A percentile compares a stretch with the other conserved stretches of the same genome.
Conservation (phyloP, 768 basidiomycete species). For the Trametes elegans region DNA sequence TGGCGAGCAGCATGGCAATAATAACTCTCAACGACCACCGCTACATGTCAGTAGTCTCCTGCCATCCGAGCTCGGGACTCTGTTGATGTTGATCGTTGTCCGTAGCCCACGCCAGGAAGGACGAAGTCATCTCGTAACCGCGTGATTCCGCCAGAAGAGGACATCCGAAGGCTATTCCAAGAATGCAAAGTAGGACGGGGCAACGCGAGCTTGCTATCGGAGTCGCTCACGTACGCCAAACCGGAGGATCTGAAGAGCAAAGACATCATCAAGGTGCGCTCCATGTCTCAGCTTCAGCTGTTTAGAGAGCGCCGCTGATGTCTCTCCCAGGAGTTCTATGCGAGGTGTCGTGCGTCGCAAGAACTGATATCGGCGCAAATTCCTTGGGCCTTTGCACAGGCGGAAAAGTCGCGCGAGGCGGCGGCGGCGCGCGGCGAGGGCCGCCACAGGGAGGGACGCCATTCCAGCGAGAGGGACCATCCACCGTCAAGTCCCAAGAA, state of each 20-base stretch:
- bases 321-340: slow-evolving; percentile 74
- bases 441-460: slow-evolving; percentile 5
- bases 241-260: slow-evolving; percentile 65
- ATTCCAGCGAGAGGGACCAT: slow-evolving; percentile 13
- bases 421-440: slow-evolving; percentile 2
- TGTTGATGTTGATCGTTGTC: too few species aligned
- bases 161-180: slow-evolving; percentile 77
- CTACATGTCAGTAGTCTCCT: slow-evolving; percentile 6
- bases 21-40: slow-evolving; percentile 14
- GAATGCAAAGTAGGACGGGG: slow-evolving; percentile 83
- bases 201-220: slow-evolving; percentile 72
- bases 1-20: not conserved
- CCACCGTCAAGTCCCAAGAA: slow-evolving; percentile 16
- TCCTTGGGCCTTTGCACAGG: slow-evolving; percentile 84
- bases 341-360: slow-evolving; percentile 76
- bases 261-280: slow-evolving; percentile 63
- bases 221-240: slow-evolving; percentile 66
- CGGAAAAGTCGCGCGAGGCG: slow-evolving; percentile 59
- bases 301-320: not conserved
- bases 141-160: slow-evolving; percentile 76
- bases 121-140: slow-evolving; percentile 33
- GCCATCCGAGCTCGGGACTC: too few species aligned
- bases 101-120: slow-evolving; percentile 14
- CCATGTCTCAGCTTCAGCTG: not conserved
- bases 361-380: slow-evolving; percentile 87